These are phyloP conservation scores for Pythium aristosporum DNA, from an alignment of 352 stramenopile genomes.

Conservation along the genomic window DNA sequence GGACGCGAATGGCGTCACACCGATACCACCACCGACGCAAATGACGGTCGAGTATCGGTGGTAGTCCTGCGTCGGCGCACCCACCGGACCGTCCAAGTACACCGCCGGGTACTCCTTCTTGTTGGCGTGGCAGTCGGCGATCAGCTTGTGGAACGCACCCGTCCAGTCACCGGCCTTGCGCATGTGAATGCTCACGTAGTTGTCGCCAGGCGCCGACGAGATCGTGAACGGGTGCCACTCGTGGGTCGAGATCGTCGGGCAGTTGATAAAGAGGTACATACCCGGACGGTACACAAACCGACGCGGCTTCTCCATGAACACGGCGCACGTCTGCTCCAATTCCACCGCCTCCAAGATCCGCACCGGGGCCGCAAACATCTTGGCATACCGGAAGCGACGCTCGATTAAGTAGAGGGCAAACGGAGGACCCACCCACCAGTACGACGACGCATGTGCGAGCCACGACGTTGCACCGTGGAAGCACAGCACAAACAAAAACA, in stretches of 20 bases:
- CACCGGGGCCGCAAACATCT: background rate
- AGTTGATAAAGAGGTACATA: too few relatives aligned
- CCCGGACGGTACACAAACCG: too few relatives aligned
- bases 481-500: conserved; percentile 5
- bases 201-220: conserved; percentile 60
- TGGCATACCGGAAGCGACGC: conserved; percentile 14
- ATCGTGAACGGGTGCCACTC: conserved; percentile 91
- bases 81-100: conserved; percentile 26
- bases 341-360: background rate
- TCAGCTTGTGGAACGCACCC: conserved; percentile 6
- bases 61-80: conserved; percentile 21
- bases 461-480: conserved; percentile 14
- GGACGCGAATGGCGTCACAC: conserved; percentile 20
- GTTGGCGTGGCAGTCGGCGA: conserved; percentile 1
- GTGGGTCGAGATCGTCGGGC: conserved; percentile 37
- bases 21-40: conserved; percentile 26
- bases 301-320: too few relatives aligned
- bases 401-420: conserved; percentile 15
- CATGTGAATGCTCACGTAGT: conserved; percentile 37
- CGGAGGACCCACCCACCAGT: conserved; percentile 8
- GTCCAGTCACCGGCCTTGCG: conserved; percentile 36
- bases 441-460: conserved; percentile 6
- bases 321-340: too few relatives aligned
- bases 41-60: conserved; percentile 24
- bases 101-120: conserved; percentile 18